Evolutionary conservation across 2,329 filamentous ascomycete species (phyloP).

Genomic region (Pyrenophora seminiperda): DNA sequence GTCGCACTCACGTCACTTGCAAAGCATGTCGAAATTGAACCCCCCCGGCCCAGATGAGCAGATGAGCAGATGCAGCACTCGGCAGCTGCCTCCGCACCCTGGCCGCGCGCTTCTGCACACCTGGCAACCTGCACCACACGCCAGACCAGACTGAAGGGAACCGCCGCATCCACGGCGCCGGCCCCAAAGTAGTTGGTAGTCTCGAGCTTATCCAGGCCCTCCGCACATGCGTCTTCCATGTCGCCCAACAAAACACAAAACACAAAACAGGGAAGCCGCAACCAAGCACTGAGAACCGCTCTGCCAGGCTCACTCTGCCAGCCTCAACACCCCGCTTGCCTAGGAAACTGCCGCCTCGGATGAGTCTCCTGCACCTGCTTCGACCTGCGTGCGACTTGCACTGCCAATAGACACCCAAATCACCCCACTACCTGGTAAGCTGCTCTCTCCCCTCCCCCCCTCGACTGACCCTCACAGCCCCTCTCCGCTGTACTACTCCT

Average conservation of each 20-base stretch:
- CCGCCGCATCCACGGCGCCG: slow-evolving; percentile 1
- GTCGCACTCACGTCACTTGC: slow-evolving; percentile 15
- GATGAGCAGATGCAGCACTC: slow-evolving; percentile 1
- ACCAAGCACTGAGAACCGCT: slow-evolving; percentile 12
- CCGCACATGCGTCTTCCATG: slow-evolving; percentile 2
- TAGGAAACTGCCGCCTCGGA: background rate
- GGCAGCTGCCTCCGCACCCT: slow-evolving; percentile 2
- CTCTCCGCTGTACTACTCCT: slow-evolving; percentile 22
- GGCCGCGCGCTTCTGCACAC: background rate
- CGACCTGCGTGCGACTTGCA: background rate
- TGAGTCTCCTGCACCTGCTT: background rate
- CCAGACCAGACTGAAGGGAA: background rate
- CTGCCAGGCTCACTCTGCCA: slow-evolving; percentile 1
- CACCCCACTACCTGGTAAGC: slow-evolving; percentile 10
- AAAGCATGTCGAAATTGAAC: slow-evolving; percentile 1
- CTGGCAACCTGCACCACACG: slow-evolving; percentile 11
- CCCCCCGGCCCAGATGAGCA: background rate
- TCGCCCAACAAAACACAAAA: slow-evolving; percentile 12
- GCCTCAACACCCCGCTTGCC: slow-evolving; percentile 8
- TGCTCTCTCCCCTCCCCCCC: too few species aligned
- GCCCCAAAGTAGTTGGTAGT: background rate
- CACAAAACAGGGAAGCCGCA: slow-evolving; percentile 21
- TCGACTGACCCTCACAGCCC: slow-evolving; percentile 17
- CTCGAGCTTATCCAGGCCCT: slow-evolving; percentile 1
- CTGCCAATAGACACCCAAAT: slow-evolving; percentile 7